Percentiles rank a stretch among this genome's conserved stretches.
These are phyloP conservation scores for Cavenderia fasciculata DNA, from an alignment of 78 protist species.

Conservation along the genomic window DNA sequence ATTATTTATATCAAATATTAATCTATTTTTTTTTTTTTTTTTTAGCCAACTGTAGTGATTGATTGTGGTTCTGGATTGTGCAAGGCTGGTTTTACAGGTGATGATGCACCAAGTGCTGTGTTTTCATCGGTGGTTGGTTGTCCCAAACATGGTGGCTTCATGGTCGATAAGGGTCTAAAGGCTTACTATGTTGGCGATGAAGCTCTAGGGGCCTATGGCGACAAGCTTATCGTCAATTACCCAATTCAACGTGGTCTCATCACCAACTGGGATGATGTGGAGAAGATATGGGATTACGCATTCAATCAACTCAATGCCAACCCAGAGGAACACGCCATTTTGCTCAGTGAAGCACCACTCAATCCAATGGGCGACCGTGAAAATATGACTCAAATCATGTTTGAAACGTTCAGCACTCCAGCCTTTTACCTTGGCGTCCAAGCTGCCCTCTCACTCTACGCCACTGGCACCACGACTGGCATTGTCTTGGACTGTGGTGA, in stretches of 20 bases:
- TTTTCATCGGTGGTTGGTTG: slow-evolving; percentile 91
- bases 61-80: slow-evolving; percentile 87
- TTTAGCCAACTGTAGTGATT: slow-evolving; percentile 82
- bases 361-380: slow-evolving; percentile 97
- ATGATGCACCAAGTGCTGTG: slow-evolving; percentile 70
- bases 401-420: slow-evolving; percentile 97
- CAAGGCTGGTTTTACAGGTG: slow-evolving; percentile 84
- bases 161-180: neutral
- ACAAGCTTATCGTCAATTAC: slow-evolving; percentile 73
- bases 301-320: slow-evolving; percentile 92
- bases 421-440: slow-evolving; percentile 90
- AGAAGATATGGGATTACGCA: too few relatives aligned
- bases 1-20: too few relatives aligned
- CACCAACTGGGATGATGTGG: neutral
- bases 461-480: slow-evolving; percentile 94
- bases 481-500: slow-evolving; percentile 94
- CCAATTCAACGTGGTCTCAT: neutral
- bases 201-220: slow-evolving; percentile 58
- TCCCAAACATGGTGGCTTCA: slow-evolving; percentile 89
- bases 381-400: slow-evolving; percentile 93
- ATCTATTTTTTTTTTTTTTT: too few relatives aligned
- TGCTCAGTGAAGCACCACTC: slow-evolving; percentile 91
- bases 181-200: slow-evolving; percentile 22
- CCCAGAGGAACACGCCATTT: slow-evolving; percentile 83
- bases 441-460: slow-evolving; percentile 95